Evolutionary conservation across 192 early-diverging fungal species (phyloP), one percentile per base, ranked within the genome.

Genomic region (Radiomyces spectabilis): DNA sequence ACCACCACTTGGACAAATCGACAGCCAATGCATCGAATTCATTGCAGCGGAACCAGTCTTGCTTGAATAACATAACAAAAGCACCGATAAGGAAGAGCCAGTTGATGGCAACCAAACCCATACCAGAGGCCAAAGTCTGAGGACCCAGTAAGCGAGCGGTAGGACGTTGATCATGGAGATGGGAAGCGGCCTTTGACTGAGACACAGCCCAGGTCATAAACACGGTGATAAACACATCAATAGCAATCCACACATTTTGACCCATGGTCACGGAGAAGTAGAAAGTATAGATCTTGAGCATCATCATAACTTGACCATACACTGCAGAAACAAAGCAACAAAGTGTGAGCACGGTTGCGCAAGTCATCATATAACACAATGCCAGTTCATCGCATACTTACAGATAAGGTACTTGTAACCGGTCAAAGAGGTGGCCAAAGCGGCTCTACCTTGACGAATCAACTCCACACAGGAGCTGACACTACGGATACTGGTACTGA

Each of bases 111-210:
- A 87, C 74, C 29, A 74, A 68, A 15, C 85, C 85, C 19, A 82
- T 34, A 8, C 79, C 69, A 4, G 82, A 82, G 10, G 77, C 54
- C 45, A 89, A 31, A 18, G 83, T 81, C 55, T 89, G 80, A 27
- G 78, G 77, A 18, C 87, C 86, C 18, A 89, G 61, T 6, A 89
- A 59, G n/a, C 82, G 70, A 31, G 87, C 85, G 5, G 87, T 89
- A 13, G 87, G 87, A 25, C 85, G 61, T 10, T 64, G 64, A 33
- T 55, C 50, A 32, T 71, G 64, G n/a, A 89, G 74, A 44, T 61
- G 63, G 26, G 45, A 39, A 18, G 82, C 75, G 8, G 87, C 81
- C n/a, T 48, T 47, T 21, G 82, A 73, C 55, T 78, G 73, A 4
- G 85, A 82, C 3, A 89, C 59, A 41, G 81, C 76, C 57, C 73